phyloP scores from a whole-genome alignment of 306 rosid genomes.

The Purshia tridentata region DNA sequence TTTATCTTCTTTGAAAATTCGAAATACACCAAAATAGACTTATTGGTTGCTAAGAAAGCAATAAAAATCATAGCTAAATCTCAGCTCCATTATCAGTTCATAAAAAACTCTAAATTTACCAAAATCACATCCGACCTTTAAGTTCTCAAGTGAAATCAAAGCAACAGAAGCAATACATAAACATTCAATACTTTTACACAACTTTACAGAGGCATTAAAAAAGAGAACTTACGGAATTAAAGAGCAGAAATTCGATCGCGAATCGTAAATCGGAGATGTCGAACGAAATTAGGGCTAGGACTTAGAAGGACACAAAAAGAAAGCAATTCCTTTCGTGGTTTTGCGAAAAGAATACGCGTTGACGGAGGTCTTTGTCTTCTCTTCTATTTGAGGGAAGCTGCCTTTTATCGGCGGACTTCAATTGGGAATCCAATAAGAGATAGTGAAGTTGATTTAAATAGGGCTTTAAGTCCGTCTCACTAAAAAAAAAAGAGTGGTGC shows the following conservation, averaged over 20 bases:
- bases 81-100: neutral
- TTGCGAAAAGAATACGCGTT: neutral
- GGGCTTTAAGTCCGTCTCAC: no score
- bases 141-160: neutral
- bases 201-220: neutral
- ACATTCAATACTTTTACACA: neutral
- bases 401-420: constrained; percentile 17
- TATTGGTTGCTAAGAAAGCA: neutral
- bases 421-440: neutral
- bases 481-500: no score
- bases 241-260: neutral
- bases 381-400: neutral
- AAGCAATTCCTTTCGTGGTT: neutral
- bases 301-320: neutral
- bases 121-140: neutral
- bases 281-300: constrained; percentile 8
- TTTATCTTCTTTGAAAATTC: neutral
- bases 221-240: neutral
- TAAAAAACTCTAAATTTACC: neutral
- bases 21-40: neutral
- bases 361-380: neutral
- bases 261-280: neutral
- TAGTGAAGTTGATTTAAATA: no score
- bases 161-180: neutral
- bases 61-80: neutral